These are phyloP conservation scores for Phytophthora citricola DNA, from an alignment of 352 stramenopile species.

Conservation along the genomic window DNA sequence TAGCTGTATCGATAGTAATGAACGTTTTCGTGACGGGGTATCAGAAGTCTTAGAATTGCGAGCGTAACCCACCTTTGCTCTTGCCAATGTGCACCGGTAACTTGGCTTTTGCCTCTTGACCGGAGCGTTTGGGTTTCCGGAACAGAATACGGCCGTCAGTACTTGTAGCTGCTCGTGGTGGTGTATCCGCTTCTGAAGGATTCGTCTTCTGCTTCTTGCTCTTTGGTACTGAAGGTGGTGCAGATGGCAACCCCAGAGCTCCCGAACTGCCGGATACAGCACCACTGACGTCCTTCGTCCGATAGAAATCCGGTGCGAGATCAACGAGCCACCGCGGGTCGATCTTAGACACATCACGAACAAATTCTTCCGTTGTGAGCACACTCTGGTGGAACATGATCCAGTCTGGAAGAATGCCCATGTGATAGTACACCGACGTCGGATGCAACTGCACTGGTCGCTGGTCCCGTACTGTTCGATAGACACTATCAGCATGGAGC, in stretches of 20 bases:
- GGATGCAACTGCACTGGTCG: conserved; percentile 78
- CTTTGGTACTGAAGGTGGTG: conserved; percentile 10
- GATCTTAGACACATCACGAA: conserved; percentile 75
- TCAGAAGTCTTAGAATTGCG: conserved; percentile 62
- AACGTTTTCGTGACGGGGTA: conserved; percentile 46
- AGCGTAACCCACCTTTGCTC: conserved; percentile 80
- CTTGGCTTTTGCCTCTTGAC: conserved; percentile 41
- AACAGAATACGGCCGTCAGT: conserved; percentile 74
- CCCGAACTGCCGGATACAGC: conserved; percentile 75
- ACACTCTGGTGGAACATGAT: conserved; percentile 99
- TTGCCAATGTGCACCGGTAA: conserved; percentile 86
- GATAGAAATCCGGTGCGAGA: conserved; percentile 78
- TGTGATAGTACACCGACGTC: conserved; percentile 77
- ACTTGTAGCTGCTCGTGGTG: conserved; percentile 32
- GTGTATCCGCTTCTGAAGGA: conserved; percentile 15
- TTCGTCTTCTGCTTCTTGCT: conserved; percentile 38
- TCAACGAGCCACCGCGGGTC: conserved; percentile 79
- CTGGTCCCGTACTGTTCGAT: conserved; percentile 73
- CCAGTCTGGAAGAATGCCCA: conserved; percentile 94
- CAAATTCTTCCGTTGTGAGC: conserved; percentile 96
- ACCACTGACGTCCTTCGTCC: conserved; percentile 69
- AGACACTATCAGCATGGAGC: conserved; percentile 90
- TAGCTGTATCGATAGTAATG: conserved; percentile 49
- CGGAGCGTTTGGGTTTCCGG: conserved; percentile 57
- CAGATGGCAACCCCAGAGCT: conserved; percentile 63